Percentiles rank a stretch among this genome's conserved stretches.
Evolutionary conservation across 2,329 filamentous ascomycete species (phyloP).

Genomic region (Coleophoma crateriformis): DNA sequence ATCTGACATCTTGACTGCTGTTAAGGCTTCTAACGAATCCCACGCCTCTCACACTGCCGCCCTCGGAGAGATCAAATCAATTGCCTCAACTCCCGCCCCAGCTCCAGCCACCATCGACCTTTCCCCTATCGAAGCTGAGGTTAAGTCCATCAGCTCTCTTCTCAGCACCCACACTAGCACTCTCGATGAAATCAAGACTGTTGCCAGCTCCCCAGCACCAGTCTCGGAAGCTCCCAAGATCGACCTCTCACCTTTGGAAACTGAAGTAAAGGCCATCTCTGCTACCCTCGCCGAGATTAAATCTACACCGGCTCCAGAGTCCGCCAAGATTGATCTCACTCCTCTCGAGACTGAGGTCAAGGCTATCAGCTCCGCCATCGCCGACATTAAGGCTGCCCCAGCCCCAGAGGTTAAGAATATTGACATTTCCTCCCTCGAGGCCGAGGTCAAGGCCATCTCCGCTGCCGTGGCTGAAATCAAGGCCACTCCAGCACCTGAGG

Average conservation of each 20-base stretch:
- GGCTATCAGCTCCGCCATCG: constrained; percentile 7
- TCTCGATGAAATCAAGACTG: constrained; percentile 10
- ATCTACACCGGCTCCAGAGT: not conserved
- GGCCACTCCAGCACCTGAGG: not conserved
- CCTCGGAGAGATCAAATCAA: constrained; percentile 6
- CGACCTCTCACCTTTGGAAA: constrained; percentile 12
- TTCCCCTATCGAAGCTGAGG: constrained; percentile 7
- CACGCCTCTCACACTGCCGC: constrained; percentile 9
- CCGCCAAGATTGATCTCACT: not conserved
- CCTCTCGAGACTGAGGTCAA: constrained; percentile 8
- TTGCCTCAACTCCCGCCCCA: constrained; percentile 3
- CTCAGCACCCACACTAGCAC: constrained; percentile 11
- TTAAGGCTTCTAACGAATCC: constrained; percentile 13
- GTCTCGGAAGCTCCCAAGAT: constrained; percentile 3
- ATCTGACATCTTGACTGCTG: constrained; percentile 12
- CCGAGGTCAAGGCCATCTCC: constrained; percentile 6
- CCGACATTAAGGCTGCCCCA: constrained; percentile 6
- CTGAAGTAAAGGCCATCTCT: constrained; percentile 7
- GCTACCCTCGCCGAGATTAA: constrained; percentile 13
- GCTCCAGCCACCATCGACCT: constrained; percentile 10
- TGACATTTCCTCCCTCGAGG: constrained; percentile 10
- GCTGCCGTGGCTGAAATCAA: constrained; percentile 6
- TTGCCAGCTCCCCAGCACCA: constrained; percentile 5
- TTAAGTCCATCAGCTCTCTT: constrained; percentile 11
- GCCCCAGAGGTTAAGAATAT: constrained; percentile 1